Conservation (phyloP, 305 asterid genomes). For the Fraxinus nigra region DNA sequence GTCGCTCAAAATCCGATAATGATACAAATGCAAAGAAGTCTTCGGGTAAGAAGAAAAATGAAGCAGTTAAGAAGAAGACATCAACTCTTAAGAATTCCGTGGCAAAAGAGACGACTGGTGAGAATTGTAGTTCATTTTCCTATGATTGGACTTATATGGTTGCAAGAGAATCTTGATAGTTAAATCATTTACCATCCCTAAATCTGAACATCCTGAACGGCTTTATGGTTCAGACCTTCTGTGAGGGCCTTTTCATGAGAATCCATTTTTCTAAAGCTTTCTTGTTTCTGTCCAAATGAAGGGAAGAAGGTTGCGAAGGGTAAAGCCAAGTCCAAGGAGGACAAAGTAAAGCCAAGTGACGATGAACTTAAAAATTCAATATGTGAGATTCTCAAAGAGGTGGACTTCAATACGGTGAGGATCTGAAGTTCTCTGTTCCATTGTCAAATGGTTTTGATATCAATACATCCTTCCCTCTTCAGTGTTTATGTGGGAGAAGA, state of each 20-base stretch:
- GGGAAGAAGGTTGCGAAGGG: constrained; percentile 38
- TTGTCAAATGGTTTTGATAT: not conserved
- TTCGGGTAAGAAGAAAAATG: constrained; percentile 61
- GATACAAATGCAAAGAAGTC: constrained; percentile 46
- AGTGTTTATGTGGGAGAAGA: not conserved
- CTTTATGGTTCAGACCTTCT: not conserved
- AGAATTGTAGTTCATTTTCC: constrained; percentile 22
- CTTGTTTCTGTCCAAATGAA: constrained; percentile 15
- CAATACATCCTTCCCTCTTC: not conserved
- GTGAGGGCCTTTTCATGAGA: not conserved
- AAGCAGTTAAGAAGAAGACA: constrained; percentile 45
- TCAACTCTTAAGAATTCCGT: constrained; percentile 55
- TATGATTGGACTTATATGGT: not conserved
- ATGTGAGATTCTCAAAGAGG: constrained; percentile 30
- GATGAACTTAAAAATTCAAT: constrained; percentile 23
- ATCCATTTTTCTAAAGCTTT: not conserved
- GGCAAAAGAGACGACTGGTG: constrained; percentile 48
- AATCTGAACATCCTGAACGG: too few species aligned
- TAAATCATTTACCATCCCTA: too few species aligned
- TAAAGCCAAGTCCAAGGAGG: constrained; percentile 22
- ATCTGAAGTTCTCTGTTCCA: not conserved
- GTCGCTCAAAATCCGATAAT: constrained; percentile 39
- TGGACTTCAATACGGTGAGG: constrained; percentile 34
- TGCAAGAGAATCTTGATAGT: not conserved
- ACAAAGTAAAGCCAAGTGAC: constrained; percentile 29